These are phyloP conservation scores for Solanum piurae DNA, from an alignment of 257 asterid species.

Conservation along the genomic window DNA sequence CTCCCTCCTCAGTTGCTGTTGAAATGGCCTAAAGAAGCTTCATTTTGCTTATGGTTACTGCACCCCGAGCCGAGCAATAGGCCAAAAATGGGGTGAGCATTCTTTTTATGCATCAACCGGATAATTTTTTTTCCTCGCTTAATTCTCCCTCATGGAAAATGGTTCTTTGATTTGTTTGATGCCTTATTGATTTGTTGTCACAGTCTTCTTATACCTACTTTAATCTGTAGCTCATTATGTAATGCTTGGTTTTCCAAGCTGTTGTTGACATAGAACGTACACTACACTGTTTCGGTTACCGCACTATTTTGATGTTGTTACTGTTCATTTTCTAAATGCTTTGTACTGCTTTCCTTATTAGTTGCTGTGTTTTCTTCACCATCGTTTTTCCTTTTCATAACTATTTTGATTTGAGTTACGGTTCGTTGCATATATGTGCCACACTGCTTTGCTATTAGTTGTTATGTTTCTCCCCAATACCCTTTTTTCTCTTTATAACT, in stretches of 20 bases:
- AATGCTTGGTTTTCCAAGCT: not conserved
- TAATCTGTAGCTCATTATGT: not conserved
- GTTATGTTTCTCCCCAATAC: not conserved
- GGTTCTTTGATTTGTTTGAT: not conserved
- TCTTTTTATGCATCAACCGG: not conserved
- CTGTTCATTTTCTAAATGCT: not conserved
- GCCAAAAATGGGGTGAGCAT: conserved; percentile 64
- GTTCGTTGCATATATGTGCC: not conserved
- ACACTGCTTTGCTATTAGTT: not conserved
- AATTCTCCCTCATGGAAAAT: not conserved
- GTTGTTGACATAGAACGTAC: not conserved
- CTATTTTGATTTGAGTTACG: not conserved
- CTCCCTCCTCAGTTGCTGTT: conserved; percentile 91
- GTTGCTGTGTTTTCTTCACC: not conserved
- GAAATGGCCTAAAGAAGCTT: conserved; percentile 97
- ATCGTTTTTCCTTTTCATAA: not conserved
- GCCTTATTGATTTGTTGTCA: not conserved
- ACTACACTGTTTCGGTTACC: not conserved
- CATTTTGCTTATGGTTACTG: conserved; percentile 91
- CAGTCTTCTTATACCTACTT: not conserved
- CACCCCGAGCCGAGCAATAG: conserved; percentile 87
- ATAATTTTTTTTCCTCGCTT: not conserved
- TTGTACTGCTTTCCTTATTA: not conserved
- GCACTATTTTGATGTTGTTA: not conserved
- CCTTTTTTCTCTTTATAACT: not conserved